Evolutionary conservation across 148 eudicot species (phyloP).

Genomic region (Chenopodium album): DNA sequence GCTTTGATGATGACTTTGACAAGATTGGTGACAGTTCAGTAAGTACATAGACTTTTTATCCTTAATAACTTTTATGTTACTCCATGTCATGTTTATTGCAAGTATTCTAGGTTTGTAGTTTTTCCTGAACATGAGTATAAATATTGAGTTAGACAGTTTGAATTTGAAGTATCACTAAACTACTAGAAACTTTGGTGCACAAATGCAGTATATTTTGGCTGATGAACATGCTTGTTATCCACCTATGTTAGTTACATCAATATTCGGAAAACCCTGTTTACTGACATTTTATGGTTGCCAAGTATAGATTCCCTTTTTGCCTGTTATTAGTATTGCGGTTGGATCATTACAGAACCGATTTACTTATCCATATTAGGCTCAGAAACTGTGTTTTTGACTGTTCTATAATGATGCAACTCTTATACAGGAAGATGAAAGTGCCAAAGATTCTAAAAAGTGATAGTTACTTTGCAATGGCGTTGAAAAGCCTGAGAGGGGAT

Average conservation of each 20-base stretch:
- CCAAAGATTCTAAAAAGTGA: slow-evolving; percentile 32
- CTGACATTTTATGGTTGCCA: not conserved
- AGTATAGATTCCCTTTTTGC: not conserved
- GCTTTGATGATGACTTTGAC: slow-evolving; percentile 92
- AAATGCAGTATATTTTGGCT: not conserved
- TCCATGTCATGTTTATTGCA: not conserved
- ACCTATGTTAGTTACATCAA: not conserved
- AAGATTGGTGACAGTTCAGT: slow-evolving; percentile 72
- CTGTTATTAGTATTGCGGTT: not conserved
- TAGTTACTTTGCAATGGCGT: not conserved
- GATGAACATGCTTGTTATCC: not conserved
- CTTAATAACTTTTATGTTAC: not conserved
- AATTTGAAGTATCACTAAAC: not conserved
- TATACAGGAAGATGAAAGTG: slow-evolving; percentile 39
- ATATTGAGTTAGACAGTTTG: not conserved
- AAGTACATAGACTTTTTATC: slow-evolving; percentile 17
- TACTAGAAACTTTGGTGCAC: not conserved
- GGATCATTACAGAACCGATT: not conserved
- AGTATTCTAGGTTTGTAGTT: not conserved
- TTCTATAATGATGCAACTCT: not conserved
- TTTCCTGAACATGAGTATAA: not conserved
- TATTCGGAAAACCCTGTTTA: no score
- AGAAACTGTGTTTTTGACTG: not conserved
- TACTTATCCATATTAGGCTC: not conserved
- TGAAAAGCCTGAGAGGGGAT: slow-evolving; percentile 11